A percentile compares a stretch with the other conserved stretches of the same genome.
Evolutionary conservation across 441 rosid species (phyloP).

Genomic region (Adansonia gregorii): DNA sequence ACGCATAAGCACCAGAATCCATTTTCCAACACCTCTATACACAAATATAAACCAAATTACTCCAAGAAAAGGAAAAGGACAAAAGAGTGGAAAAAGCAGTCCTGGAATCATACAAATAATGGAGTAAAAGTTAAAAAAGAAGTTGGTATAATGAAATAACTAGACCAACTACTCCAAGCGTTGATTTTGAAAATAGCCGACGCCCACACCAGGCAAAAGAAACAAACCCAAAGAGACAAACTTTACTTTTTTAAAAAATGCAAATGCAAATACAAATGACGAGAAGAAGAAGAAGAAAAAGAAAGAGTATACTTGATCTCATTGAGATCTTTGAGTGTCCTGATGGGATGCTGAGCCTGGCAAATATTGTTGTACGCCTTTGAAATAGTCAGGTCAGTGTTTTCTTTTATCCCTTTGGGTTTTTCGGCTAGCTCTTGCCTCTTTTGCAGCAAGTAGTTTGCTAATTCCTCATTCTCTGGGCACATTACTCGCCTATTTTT

Average conservation of each 20-base stretch:
- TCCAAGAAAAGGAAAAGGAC: background rate
- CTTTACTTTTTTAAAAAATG: slow-evolving; percentile 1
- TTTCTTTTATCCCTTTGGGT: slow-evolving; percentile 78
- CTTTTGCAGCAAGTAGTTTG: slow-evolving; percentile 58
- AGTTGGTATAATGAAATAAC: background rate
- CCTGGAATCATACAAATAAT: background rate
- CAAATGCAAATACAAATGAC: background rate
- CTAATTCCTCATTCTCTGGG: slow-evolving; percentile 65
- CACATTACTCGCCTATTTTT: slow-evolving; percentile 49
- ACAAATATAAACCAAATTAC: slow-evolving; percentile 16
- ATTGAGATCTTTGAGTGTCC: slow-evolving; percentile 71
- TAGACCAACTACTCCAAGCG: background rate
- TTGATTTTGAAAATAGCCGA: background rate
- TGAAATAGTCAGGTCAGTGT: slow-evolving; percentile 55
- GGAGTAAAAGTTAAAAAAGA: background rate
- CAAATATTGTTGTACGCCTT: slow-evolving; percentile 67
- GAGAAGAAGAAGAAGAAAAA: background rate
- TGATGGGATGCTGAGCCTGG: slow-evolving; percentile 53
- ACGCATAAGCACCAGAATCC: slow-evolving; percentile 73
- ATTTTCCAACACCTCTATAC: slow-evolving; percentile 86
- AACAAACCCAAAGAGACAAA: slow-evolving; percentile 9
- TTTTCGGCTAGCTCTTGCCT: slow-evolving; percentile 62
- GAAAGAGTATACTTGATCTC: slow-evolving; percentile 60
- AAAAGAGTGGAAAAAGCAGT: background rate
- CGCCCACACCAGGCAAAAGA: background rate